Evolutionary conservation across 2,329 filamentous ascomycete species (phyloP).

Genomic region (Ceratocystis alfenasii): DNA sequence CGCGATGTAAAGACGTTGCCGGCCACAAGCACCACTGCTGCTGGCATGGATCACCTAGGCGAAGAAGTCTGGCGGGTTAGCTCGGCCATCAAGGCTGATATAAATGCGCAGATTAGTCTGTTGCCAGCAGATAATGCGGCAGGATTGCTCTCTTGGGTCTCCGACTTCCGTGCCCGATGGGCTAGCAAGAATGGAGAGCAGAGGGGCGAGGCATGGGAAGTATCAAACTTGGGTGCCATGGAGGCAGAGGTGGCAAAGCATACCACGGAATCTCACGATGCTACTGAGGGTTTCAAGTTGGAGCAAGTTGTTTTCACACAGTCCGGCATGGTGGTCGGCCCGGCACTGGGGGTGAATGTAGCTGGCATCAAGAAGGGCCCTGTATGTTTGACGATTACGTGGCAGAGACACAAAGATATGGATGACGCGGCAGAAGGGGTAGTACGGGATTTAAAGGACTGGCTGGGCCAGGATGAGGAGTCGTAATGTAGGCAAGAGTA

Average conservation of each 20-base stretch:
- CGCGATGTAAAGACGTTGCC: not conserved
- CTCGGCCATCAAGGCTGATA: constrained; percentile 30
- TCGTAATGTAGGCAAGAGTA: not conserved
- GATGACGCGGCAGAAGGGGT: constrained; percentile 7
- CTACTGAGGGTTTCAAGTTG: constrained; percentile 29
- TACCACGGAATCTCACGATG: not conserved
- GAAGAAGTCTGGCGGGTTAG: constrained; percentile 33
- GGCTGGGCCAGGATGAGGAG: not conserved
- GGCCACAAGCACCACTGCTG: not conserved
- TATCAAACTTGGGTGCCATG: constrained; percentile 43
- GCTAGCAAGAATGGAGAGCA: constrained; percentile 33
- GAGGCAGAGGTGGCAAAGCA: constrained; percentile 24
- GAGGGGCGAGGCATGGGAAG: constrained; percentile 37
- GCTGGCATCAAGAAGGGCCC: constrained; percentile 35
- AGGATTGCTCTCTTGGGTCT: constrained; percentile 34
- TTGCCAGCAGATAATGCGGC: constrained; percentile 35
- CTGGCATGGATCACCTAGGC: not conserved
- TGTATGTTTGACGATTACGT: constrained; percentile 36
- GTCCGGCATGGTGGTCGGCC: constrained; percentile 34
- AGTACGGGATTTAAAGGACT: constrained; percentile 1
- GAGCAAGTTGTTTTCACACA: constrained; percentile 41
- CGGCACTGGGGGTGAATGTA: constrained; percentile 36
- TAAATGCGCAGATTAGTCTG: constrained; percentile 28
- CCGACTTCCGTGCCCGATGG: constrained; percentile 36
- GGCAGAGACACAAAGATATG: constrained; percentile 30